Evolutionary conservation across 345 rosid genomes (phyloP).

Genomic region (Lepidium aucheri): DNA sequence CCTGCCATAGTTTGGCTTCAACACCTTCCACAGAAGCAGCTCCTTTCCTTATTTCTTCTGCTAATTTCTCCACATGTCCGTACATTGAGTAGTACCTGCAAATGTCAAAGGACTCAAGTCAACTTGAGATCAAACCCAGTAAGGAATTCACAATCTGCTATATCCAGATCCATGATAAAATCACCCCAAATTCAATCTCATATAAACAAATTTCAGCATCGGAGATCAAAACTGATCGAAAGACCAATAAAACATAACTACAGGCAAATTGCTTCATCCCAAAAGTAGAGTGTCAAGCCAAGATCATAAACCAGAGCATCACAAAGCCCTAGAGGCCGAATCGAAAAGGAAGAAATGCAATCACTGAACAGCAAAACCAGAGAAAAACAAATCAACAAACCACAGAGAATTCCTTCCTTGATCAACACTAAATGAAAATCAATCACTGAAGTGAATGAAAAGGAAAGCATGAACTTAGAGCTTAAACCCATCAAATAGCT

Average conservation of each 20-base stretch:
- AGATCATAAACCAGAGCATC: background rate
- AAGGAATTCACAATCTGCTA: background rate
- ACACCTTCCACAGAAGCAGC: conserved; percentile 95
- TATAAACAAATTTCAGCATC: background rate
- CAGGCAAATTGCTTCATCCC: background rate
- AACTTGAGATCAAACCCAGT: background rate
- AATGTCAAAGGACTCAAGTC: background rate
- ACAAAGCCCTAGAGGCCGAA: background rate
- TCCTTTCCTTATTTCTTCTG: conserved; percentile 87
- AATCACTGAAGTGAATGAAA: background rate
- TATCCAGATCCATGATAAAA: background rate
- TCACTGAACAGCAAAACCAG: background rate
- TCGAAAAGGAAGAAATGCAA: background rate
- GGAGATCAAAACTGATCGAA: background rate
- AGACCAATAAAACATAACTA: background rate
- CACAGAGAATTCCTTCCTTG: background rate
- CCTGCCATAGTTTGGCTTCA: conserved; percentile 96
- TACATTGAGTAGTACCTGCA: conserved; percentile 94
- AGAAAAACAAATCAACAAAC: background rate
- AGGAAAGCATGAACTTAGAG: background rate
- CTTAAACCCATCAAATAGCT: background rate
- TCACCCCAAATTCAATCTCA: background rate
- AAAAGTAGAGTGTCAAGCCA: background rate
- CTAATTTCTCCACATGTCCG: conserved; percentile 88
- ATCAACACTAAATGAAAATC: background rate